Evolutionary conservation across 176 grass and related monocot genomes (phyloP), one percentile per base, ranked within the genome.

Genomic region (Aechmea fasciata): DNA sequence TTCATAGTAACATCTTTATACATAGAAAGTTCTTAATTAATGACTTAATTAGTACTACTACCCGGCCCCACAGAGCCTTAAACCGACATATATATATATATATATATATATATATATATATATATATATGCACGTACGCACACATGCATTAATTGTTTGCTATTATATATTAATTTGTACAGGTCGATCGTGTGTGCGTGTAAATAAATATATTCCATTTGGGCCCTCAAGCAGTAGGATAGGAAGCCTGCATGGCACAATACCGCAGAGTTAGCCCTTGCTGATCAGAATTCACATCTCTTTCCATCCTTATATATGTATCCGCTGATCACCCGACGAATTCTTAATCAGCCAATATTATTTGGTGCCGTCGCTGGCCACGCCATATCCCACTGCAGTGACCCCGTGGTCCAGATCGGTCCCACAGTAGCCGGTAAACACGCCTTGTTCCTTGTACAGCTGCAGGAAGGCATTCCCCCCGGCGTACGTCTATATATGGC

Each of bases 401-500:
- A 76, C 73, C 15, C 73, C 80, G 6, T 82, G 80, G 72, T 82
- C 67, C 14, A 82, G 52, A 26, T 55, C 55, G 9, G 79, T 88
- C 1, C 76, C 85, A 18, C 89, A 88, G 11, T 82, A 78, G 17
- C 85, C 82, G 14, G 87, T 87, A 48, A 85, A 88, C 2, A 88
- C 83, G 17, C 83, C 85, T 14, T n/a, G n/a, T n/a, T 74, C 68
- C 1, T 64, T 49, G 48, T 92, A 92, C 79, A 81, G 75, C 54
- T 86, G 80, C n/a, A n/a, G n/a, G 67, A 88, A 88, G 50, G 87
- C 87, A 47, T 49, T 49, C 1, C 80, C 82, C 26, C 85, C 54
- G 41, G 83, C 85, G 59, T 92, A n/a, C n/a, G n/a, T n/a, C n/a
- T n/a, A n/a, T n/a, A 85, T 47, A 92, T 88, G 28, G 77, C 84